These are phyloP conservation scores for Sextonia rubra DNA, from an alignment of 164 flowering plant genomes.

Conservation along the genomic window DNA sequence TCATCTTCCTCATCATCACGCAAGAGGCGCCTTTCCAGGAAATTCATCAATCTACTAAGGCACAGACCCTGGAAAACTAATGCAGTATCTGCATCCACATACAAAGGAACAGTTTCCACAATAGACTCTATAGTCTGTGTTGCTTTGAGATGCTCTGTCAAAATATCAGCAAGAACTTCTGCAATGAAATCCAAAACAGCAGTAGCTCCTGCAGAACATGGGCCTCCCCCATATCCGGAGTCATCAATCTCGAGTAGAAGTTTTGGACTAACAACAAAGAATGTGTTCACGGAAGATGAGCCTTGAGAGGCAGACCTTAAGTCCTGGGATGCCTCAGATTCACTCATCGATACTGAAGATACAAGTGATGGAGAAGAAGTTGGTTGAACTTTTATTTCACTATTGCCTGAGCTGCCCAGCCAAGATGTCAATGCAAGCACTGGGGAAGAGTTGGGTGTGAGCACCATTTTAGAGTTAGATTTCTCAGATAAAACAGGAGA, in stretches of 20 bases:
- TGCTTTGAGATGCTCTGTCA: constrained; percentile 89
- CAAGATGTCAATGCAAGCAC: constrained; percentile 74
- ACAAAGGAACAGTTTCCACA: constrained; percentile 74
- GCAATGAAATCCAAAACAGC: constrained; percentile 91
- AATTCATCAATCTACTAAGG: constrained; percentile 86
- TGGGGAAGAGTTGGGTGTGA: constrained; percentile 54
- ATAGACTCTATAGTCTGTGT: constrained; percentile 58
- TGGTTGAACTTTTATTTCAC: constrained; percentile 42
- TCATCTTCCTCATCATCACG: constrained; percentile 97
- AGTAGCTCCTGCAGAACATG: constrained; percentile 93
- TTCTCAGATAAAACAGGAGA: constrained; percentile 75
- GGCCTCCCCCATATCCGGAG: constrained; percentile 94
- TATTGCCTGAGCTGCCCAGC: constrained; percentile 48
- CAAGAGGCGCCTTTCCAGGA: constrained; percentile 87
- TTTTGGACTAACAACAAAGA: constrained; percentile 52
- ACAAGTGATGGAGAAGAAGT: constrained; percentile 52
- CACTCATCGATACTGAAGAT: constrained; percentile 59
- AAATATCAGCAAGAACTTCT: constrained; percentile 84
- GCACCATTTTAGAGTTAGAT: constrained; percentile 45
- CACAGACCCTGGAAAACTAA: constrained; percentile 93
- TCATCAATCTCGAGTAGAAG: constrained; percentile 86
- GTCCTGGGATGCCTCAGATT: constrained; percentile 53
- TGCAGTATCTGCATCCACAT: constrained; percentile 74
- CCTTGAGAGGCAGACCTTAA: constrained; percentile 54
- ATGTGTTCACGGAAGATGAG: constrained; percentile 37